Evolutionary conservation across 108 stramenopile genomes (phyloP), one percentile per base, ranked within the genome.

Genomic region (Poteriospumella lacustris): DNA sequence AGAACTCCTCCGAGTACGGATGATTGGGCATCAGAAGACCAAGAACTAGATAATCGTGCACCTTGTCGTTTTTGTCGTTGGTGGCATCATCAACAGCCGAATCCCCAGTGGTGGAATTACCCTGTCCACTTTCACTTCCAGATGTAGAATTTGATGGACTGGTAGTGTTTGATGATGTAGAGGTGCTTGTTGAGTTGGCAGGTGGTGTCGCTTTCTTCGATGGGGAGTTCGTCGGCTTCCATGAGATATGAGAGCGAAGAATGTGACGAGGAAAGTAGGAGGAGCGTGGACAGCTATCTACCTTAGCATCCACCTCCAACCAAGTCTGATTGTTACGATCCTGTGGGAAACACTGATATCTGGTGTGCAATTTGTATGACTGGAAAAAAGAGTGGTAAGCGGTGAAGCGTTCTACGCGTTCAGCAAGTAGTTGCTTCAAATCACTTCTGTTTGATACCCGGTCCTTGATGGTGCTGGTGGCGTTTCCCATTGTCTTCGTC

Each of bases 41-140:
- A 64, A 64, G 36, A 5, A 64, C 31, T 34, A 64, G 60, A 24
- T 64, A 33, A 9, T 64, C 60, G 36, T 64, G 60, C 9, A 64
- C 36, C 9, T 19, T 9, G 9, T 9, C 9, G 9, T 52, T 19
- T 52, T 52, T 52, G 15, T 19, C 15, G 9, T 52, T 19, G 9
- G 9, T 19, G 15, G 9, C 19, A 9, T 9, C 19, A 9, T 15
- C 47, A 15, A 19, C 9, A 52, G 47, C 9, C 9, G 47, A 15
- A 19, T 52, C 19, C 15, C 19, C 47, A 52, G 47, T 52, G 19
- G 47, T 15, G 47, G 47, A 52, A 19, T 15, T 52, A 19, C 19
- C 19, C 47, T 52, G n/a, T n/a, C n/a, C n/a, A n/a, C n/a, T n/a
- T n/a, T n/a, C n/a, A n/a, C n/a, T n/a, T n/a, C n/a, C n/a, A n/a